These are phyloP conservation scores for Xerocomus brunneocitrinus DNA, from an alignment of 768 basidiomycete species.

Conservation along the genomic window DNA sequence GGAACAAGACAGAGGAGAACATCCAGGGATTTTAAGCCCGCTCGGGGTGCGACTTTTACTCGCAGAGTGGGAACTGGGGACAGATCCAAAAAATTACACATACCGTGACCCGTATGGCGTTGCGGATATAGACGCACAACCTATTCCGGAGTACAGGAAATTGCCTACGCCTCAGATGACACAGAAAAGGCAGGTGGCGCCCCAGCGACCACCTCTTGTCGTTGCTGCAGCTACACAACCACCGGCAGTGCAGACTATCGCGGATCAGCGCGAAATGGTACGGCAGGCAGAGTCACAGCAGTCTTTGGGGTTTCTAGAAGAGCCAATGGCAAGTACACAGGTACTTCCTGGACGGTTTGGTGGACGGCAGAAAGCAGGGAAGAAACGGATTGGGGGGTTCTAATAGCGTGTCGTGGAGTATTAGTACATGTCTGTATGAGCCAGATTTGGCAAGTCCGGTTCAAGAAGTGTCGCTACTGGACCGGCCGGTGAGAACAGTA, in stretches of 20 bases:
- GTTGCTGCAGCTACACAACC: slow-evolving; percentile 28
- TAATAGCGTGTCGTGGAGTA: slow-evolving; percentile 29
- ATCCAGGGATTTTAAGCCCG: slow-evolving; percentile 32
- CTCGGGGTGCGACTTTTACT: slow-evolving; percentile 60
- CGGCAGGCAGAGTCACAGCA: slow-evolving; percentile 13
- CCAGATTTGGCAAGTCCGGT: slow-evolving; percentile 22
- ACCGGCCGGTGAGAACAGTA: slow-evolving; percentile 19
- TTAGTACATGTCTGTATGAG: neutral
- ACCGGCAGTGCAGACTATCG: slow-evolving; percentile 9
- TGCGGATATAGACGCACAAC: slow-evolving; percentile 16
- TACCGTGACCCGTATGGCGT: slow-evolving; percentile 55
- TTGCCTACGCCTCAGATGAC: slow-evolving; percentile 1
- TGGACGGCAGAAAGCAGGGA: slow-evolving; percentile 55
- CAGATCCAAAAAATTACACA: slow-evolving; percentile 44
- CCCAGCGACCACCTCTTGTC: slow-evolving; percentile 39
- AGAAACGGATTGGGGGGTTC: slow-evolving; percentile 76
- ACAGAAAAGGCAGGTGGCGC: slow-evolving; percentile 21
- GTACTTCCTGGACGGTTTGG: slow-evolving; percentile 67
- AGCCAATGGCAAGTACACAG: slow-evolving; percentile 60
- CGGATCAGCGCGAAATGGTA: slow-evolving; percentile 8
- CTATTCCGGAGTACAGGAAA: slow-evolving; percentile 14
- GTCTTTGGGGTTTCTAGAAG: slow-evolving; percentile 34
- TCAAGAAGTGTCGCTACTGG: slow-evolving; percentile 11
- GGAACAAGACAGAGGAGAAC: slow-evolving; percentile 13
- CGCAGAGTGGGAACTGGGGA: slow-evolving; percentile 62